Evolutionary conservation across 768 basidiomycete genomes (phyloP), one percentile per base, ranked within the genome.

Genomic region (Amanita fuliginea): DNA sequence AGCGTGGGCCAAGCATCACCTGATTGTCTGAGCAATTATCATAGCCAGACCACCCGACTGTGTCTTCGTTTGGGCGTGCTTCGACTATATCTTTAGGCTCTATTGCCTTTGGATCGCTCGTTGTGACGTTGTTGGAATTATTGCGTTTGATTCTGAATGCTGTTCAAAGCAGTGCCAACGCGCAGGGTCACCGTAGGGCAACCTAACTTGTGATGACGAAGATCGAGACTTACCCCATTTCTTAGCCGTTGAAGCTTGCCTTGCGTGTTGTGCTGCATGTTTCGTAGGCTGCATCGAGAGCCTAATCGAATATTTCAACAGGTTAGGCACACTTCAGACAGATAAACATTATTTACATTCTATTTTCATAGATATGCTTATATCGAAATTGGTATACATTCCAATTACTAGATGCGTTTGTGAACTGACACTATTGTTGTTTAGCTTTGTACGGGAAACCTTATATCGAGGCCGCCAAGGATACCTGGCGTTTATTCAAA

Each of bases 391-490:
- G 80, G 81, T 83, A 56, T 35, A 68, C 22, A 18, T 30, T 32
- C 30, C 50, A 28, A 18, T 2, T 43, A 9, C 41, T 22, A 16
- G 10, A 5, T n/a, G 41, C 42, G 32, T 42, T 21, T 6, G 18
- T 28, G 22, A 13, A 43, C 49, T 44, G 24, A 42, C 47, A 46
- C 32, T 26, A 26, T 30, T 46, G 42, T 34, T 19, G 26, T 46
- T 6, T 39, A 85, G 85, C 88, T 0, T 67, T 91, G 8, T 93
- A 91, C 60, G 89, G 90, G 30, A 93, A 92, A 64, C 68, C 83
- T 1, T 92, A 90, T 55, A 74, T 91, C 37, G 61, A 70, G 21
- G 88, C 88, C 24, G 86, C 89, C 0, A 88, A 85, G 62, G 86
- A 88, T 61, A 88, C 90, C 0, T 92, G 84, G 85, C 72, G 75